phyloP scores from a whole-genome alignment of 495 filamentous ascomycete genomes.

The Pseudoneurospora amorphoporcata region DNA sequence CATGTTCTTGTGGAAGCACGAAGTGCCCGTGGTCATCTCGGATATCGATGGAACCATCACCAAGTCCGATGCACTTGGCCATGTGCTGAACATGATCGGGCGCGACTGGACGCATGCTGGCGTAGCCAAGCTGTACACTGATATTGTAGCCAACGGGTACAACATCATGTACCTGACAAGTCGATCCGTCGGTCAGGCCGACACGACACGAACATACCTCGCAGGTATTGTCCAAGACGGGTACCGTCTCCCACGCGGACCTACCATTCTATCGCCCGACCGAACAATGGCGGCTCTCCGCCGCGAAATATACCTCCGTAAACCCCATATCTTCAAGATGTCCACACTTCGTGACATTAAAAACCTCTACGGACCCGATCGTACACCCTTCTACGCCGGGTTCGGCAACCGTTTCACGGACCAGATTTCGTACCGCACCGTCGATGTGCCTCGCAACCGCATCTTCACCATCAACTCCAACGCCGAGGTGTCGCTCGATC shows the following conservation, averaged over 20 bases:
- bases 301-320: conserved; percentile 88
- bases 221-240: conserved; percentile 83
- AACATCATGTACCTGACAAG: conserved; percentile 98
- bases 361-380: conserved; percentile 68
- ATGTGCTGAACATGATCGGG: conserved; percentile 95
- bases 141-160: conserved; percentile 93
- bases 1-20: conserved; percentile 88
- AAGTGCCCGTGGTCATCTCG: conserved; percentile 89
- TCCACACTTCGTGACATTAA: conserved; percentile 89
- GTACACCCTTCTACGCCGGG: conserved; percentile 87
- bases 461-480: conserved; percentile 99
- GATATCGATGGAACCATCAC: conserved; percentile 99
- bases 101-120: conserved; percentile 97
- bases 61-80: conserved; percentile 95
- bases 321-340: conserved; percentile 99
- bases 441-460: conserved; percentile 83
- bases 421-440: conserved; percentile 87
- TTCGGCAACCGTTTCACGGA: conserved; percentile 97
- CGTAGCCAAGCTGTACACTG: conserved; percentile 92
- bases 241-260: conserved; percentile 76
- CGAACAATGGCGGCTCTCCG: conserved; percentile 91
- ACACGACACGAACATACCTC: conserved; percentile 83
- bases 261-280: conserved; percentile 90
- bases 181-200: conserved; percentile 85
- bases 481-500: conserved; percentile 86